Base-by-base conservation (phyloP, 1,139 yeast species). In the Kodamaea fungicola region DNA sequence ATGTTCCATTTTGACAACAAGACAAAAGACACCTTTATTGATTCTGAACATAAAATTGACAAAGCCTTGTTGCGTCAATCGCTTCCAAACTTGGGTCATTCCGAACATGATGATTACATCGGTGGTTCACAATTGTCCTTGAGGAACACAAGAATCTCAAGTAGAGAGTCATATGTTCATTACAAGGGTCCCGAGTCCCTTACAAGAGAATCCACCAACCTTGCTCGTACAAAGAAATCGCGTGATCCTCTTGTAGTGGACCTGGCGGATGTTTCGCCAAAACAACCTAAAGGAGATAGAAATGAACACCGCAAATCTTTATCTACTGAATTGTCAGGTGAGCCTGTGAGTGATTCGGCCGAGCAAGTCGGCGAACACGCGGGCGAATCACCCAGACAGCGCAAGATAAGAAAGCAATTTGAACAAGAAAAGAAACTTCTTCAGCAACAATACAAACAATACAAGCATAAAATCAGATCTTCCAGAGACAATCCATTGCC, bases 1-100 rank as follows among this genome's bases (percentile, higher is more conserved):
- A 41, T 46, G 49, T 44, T 47, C 30, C 45, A 45, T 21, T 42
- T 40, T 34, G 50, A 46, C 21, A 47, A 47, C 38, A 41, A 41
- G 28, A 45, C 49, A 6, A 43, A 38, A 28, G 50, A 44, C 12
- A 48, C 52, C 1, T 33, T 46, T 19, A 32, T 46, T 12, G 48
- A 44, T 12, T 30, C 38, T 22, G 50, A 46, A n/a, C 43, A 45
- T 26, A 42, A 33, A 29, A 25, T 37, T 10, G 39, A 32, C 6
- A 37, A 32, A 23, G 8, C 31, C 9, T 28, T 23, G 10, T n/a
- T 8, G 6, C 29, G 29, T 27, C 29, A 27, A 27, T 27, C 29
- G 8, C 24, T 30, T 16, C 29, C 29, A 10, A 10, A 10, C 8
- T 27, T 27, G 9, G 12, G 13, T 3, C 27, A 24, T 24, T 3